phyloP scores from a whole-genome alignment of 2,329 filamentous ascomycete genomes.

The Verticillium isaacii region DNA sequence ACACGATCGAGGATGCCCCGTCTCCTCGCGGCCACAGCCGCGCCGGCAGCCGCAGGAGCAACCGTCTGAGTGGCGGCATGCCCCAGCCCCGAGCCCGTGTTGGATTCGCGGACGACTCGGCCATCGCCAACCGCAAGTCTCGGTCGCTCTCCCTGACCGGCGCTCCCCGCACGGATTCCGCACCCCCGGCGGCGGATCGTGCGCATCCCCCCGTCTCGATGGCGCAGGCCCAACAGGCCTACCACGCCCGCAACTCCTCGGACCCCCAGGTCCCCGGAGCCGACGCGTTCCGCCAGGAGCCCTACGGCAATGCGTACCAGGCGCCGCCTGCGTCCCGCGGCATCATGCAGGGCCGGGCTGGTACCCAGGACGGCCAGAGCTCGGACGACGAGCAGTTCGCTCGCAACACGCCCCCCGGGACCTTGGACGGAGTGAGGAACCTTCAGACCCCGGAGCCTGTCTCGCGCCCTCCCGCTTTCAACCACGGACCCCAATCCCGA shows the following conservation, averaged over 20 bases:
- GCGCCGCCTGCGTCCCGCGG: slow-evolving; percentile 28
- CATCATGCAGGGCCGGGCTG: slow-evolving; percentile 38
- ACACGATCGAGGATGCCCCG: slow-evolving; percentile 45
- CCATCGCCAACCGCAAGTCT: slow-evolving; percentile 41
- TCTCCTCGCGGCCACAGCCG: slow-evolving; percentile 26
- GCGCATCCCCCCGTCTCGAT: slow-evolving; percentile 28
- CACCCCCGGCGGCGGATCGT: slow-evolving; percentile 37
- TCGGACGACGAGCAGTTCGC: slow-evolving; percentile 51
- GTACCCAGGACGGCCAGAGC: slow-evolving; percentile 47
- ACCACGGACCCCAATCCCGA: slow-evolving; percentile 66
- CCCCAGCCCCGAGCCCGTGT: slow-evolving; percentile 38
- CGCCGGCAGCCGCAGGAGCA: slow-evolving; percentile 48
- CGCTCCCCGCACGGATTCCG: slow-evolving; percentile 44
- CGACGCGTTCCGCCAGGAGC: slow-evolving; percentile 19
- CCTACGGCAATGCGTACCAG: slow-evolving; percentile 25
- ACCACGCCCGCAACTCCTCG: slow-evolving; percentile 32
- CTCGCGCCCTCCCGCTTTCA: slow-evolving; percentile 71
- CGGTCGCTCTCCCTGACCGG: slow-evolving; percentile 45
- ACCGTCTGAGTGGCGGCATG: slow-evolving; percentile 44
- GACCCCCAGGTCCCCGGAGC: slow-evolving; percentile 30
- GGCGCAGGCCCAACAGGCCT: slow-evolving; percentile 15
- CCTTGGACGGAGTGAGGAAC: slow-evolving; percentile 49
- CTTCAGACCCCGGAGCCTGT: slow-evolving; percentile 72
- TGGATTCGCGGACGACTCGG: slow-evolving; percentile 53
- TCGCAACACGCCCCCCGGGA: slow-evolving; percentile 36